Conservation (phyloP, 441 rosid genomes). For the Arabidopsis hybrid region DNA sequence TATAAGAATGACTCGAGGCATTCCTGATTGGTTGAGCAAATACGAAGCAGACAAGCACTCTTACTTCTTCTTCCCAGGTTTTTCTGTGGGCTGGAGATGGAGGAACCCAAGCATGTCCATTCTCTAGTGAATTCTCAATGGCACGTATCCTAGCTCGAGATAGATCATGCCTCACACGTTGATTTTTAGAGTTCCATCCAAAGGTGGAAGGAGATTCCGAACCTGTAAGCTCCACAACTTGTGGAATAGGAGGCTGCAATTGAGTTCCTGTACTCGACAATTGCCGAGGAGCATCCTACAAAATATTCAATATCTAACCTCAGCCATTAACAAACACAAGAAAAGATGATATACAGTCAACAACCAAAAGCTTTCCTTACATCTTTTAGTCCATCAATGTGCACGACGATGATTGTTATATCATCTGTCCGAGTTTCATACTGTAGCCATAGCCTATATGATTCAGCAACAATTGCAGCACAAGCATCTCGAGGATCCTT, state of each 20-base stretch:
- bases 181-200: constrained; percentile 81
- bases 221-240: constrained; percentile 84
- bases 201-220: constrained; percentile 88
- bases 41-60: constrained; percentile 13
- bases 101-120: constrained; percentile 91
- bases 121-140: constrained; percentile 93
- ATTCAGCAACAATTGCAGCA: constrained; percentile 99
- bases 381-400: constrained; percentile 74
- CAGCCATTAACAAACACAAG: constrained; percentile 33
- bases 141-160: constrained; percentile 97
- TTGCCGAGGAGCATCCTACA: constrained; percentile 65
- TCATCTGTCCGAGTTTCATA: constrained; percentile 99
- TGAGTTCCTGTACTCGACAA: constrained; percentile 53
- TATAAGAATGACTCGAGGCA: constrained; percentile 1
- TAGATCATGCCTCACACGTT: constrained; percentile 86
- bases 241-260: constrained; percentile 68
- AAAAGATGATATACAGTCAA: constrained; percentile 28
- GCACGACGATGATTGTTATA: constrained; percentile 96
- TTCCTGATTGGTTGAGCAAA: constrained; percentile 21
- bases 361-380: constrained; percentile 54
- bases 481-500: constrained; percentile 99
- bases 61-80: constrained; percentile 99
- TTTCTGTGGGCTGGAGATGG: constrained; percentile 92
- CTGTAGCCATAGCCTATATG: constrained; percentile 99
- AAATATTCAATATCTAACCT: constrained; percentile 24